phyloP scores from a whole-genome alignment of 1,139 yeast species.

The Candida sanyaensis region DNA sequence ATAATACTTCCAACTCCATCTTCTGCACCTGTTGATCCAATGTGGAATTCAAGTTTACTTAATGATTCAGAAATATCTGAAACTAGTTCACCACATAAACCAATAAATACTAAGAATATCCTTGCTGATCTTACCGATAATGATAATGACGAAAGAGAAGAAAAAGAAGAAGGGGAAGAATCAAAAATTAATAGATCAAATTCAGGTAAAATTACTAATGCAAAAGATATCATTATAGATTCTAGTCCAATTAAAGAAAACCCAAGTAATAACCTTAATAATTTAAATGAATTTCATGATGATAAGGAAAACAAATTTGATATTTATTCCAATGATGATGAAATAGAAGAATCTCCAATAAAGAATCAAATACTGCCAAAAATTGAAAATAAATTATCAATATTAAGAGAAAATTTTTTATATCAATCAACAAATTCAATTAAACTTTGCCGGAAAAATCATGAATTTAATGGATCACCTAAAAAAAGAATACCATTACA shows the following conservation, averaged over 20 bases:
- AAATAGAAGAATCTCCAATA: constrained; percentile 47
- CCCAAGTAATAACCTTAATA: background rate
- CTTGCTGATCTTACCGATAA: constrained; percentile 26
- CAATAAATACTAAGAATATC: constrained; percentile 14
- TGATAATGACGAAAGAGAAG: too few species aligned
- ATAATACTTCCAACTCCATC: background rate
- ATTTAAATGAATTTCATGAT: background rate
- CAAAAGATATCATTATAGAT: background rate
- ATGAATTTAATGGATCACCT: background rate
- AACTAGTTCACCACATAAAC: constrained; percentile 17
- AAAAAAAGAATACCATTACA: constrained; percentile 1
- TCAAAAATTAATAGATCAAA: background rate
- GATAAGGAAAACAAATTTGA: constrained; percentile 3
- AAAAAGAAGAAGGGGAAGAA: constrained; percentile 14
- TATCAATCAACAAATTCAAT: constrained; percentile 2
- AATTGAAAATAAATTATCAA: constrained; percentile 2
- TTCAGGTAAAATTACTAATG: background rate
- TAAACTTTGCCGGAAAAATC: background rate
- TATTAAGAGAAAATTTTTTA: constrained; percentile 11
- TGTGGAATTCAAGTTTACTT: constrained; percentile 23
- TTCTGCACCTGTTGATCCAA: background rate
- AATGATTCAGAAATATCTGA: constrained; percentile 43
- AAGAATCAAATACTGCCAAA: constrained; percentile 4
- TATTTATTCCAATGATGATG: constrained; percentile 36
- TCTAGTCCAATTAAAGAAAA: background rate